Evolutionary conservation across 2,329 filamentous ascomycete species (phyloP), one percentile per base, ranked within the genome.

Genomic region (Penicillium sp.): DNA sequence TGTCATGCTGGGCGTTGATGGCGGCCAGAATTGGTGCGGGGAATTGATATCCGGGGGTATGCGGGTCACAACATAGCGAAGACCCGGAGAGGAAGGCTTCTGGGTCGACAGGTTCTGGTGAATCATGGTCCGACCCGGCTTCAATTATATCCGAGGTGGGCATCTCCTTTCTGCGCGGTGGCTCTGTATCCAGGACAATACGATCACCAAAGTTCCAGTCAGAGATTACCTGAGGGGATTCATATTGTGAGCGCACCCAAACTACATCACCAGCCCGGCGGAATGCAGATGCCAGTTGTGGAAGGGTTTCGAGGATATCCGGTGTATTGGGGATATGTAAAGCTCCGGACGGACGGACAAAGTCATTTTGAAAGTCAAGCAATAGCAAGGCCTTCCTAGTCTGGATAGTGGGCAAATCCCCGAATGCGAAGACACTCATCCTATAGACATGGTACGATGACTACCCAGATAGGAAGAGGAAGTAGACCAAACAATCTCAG

Each of bases 341-440:
- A 26, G 85, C 83, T 53, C 89, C 89, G 49, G 85, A 81, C 1
- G 83, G 76, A 7, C 85, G 81, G 56, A 95, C 77, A 67, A 97
- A 96, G 72, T 97, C 93, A 66, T 95, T 91, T 69, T 97, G 94
- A 35, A 96, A 84, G 67, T 96, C 93, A 61, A 97, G 81, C 18
- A 95, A 78, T 20, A 97, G 79, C 42, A 99, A 80, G 1, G 90
- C 93, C 74, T 85, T 84, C 55, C 82, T 77, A 24, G 83, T 85
- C 59, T 82, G 75, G 57, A 87, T 78, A 52, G 76, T 76, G 16
- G 82, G 81, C 50, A 72, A 57, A 57, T 65, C 56, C 47, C 63
- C 65, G 40, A 70, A 64, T 45, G 69, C 61, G 50, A 72, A 61
- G 64, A 66, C 61, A 61, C 61, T 70, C 71, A 73, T 72, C 50